These are phyloP conservation scores for Conticribra guillardii DNA, from an alignment of 108 stramenopile species.

Conservation along the genomic window DNA sequence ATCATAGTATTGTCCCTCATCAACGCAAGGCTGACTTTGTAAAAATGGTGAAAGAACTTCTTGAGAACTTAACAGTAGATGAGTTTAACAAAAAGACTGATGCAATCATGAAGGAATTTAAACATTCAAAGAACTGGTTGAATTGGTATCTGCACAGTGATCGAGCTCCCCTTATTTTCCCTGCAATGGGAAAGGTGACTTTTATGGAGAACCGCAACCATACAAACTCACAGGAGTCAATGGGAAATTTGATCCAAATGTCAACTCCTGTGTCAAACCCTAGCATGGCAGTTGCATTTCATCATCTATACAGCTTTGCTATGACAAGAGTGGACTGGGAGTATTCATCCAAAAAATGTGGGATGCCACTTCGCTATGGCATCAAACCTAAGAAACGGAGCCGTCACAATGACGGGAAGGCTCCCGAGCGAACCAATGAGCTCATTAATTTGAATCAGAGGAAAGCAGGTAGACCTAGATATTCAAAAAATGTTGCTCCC, in stretches of 20 bases:
- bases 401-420: background rate
- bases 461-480: background rate
- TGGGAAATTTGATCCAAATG: slow-evolving; percentile 1
- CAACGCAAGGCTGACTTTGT: background rate
- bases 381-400: background rate
- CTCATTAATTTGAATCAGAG: background rate
- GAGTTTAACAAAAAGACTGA: background rate
- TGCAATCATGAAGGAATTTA: background rate
- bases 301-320: background rate
- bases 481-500: background rate
- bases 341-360: background rate
- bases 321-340: background rate
- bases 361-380: background rate
- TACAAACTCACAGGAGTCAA: background rate
- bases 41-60: background rate
- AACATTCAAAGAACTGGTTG: background rate
- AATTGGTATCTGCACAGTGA: slow-evolving; percentile 8
- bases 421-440: background rate
- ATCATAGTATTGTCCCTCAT: background rate
- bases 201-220: background rate
- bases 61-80: too few species aligned
- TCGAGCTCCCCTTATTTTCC: slow-evolving; percentile 2
- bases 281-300: background rate
- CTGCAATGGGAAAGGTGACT: background rate
- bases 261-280: background rate